Evolutionary conservation across 2,329 filamentous ascomycete genomes (phyloP), one percentile per base, ranked within the genome.

Genomic region (Talaromyces sp.): DNA sequence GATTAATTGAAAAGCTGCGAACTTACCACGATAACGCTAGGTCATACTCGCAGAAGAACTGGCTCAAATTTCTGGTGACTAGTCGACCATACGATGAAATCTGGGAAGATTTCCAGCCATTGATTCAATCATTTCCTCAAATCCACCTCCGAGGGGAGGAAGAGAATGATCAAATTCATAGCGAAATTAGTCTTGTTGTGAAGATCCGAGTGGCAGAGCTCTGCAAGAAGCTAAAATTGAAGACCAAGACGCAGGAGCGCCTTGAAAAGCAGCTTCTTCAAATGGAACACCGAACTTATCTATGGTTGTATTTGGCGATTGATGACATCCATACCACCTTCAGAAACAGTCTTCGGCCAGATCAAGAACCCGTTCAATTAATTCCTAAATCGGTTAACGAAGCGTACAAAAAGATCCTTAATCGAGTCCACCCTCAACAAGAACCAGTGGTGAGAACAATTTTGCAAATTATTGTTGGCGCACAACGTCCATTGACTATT

Each of bases 261-360:
- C 63, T 77, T 11, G 24, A 62, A 4, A 55, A 69, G 4, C 56
- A 68, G 7, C 67, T 80, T 0, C 70, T 65, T n/a, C 2, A 50
- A n/a, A 66, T 70, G 53, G 54, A 68, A 1, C 65, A 77, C 26
- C 67, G 71, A 10, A 80, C 75, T 1, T 79, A 78, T 61, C 69
- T 78, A 0, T 79, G 76, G 77, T 67, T 78, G 1, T 58, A 69
- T 60, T 69, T 77, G 0, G 73, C 65, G 0, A 63, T 78, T 2
- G 62, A 71, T 10, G 64, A 74, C 3, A 70, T 78, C 31, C 50
- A 60, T 3, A 64, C 31, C 38, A 26, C 43, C 19, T 59, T 61
- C 41, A 60, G 43, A 51, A 51, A 60, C 63, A 61, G 49, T 68
- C 59, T 32, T 67, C 63, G 4, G 43, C 71, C 19, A 49, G 66